Base-by-base conservation (phyloP, 495 filamentous ascomycete genomes). In the Neurospora sublineolata region DNA sequence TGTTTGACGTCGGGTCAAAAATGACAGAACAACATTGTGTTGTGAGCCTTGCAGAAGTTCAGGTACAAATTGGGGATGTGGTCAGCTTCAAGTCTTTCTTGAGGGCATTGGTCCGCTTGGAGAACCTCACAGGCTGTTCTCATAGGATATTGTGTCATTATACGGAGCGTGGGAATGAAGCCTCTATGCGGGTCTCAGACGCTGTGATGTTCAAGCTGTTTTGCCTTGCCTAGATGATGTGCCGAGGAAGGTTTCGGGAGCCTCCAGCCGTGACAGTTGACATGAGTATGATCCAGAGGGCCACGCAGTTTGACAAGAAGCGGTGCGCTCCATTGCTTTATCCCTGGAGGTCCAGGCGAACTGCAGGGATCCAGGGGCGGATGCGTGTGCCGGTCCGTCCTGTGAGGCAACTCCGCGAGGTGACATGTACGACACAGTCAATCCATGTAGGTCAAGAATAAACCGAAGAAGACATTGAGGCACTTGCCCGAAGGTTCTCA, bases 391-490 rank as follows among this genome's bases (percentile, higher is more conserved):
- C 52, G 37, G 41, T 67, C 70, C 44, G 67, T 33, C 23, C 23
- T 60, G 72, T 52, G 71, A 69, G 71, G 60, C 69, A 39, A 58
- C 70, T 64, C 71, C 69, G 27, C 52, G 39, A 72, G 38, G 73
- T 44, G 40, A 33, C 73, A 70, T 75, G 74, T 69, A 76, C 69
- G 72, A 68, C 72, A 37, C 69, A 52, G 68, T 70, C 68, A 72
- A 68, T 69, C 73, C 72, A 79, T 76, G 74, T 77, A 77, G 73
- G 74, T 75, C 74, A 76, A 77, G 69, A 44, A 42, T 68, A 70
- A 18, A 18, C 6, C 14, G 27, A 64, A 64, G 27, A 64, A 18
- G 27, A 36, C 27, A 64, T 9, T 16, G 52, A 64, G 52, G 27
- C 52, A 64, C 27, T 64, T 64, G 52, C 14, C 52, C 52, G 2